Conservation (phyloP, 2,329 filamentous ascomycete species). For the Myotisia sp. region DNA sequence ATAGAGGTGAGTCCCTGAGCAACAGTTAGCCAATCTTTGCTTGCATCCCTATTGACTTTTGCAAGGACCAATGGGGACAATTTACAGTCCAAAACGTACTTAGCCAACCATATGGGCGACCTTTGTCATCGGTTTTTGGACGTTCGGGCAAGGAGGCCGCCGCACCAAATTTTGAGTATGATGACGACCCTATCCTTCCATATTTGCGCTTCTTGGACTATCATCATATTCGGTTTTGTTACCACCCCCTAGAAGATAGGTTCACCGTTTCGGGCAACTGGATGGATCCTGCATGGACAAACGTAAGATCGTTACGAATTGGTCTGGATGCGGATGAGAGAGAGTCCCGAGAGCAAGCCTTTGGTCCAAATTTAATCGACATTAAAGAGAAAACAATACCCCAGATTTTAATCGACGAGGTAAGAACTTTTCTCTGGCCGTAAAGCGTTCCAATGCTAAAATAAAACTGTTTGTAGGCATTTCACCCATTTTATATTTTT, state of each 20-base stretch:
- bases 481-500: slow-evolving; percentile 97
- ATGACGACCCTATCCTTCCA: slow-evolving; percentile 60
- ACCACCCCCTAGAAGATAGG: slow-evolving; percentile 75
- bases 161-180: slow-evolving; percentile 55
- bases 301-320: slow-evolving; percentile 56
- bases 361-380: slow-evolving; percentile 80
- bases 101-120: slow-evolving; percentile 43
- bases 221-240: slow-evolving; percentile 85
- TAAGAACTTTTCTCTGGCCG: slow-evolving; percentile 23
- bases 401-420: slow-evolving; percentile 79
- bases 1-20: slow-evolving; percentile 64
- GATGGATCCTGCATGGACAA: slow-evolving; percentile 85
- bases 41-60: no score
- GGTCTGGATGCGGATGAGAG: slow-evolving; percentile 86
- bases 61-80: slow-evolving; percentile 85
- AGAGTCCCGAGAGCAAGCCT: slow-evolving; percentile 66
- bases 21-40: no score
- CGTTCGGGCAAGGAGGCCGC: slow-evolving; percentile 38
- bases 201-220: slow-evolving; percentile 72
- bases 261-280: slow-evolving; percentile 77
- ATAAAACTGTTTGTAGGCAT: slow-evolving; percentile 44
- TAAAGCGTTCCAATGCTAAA: background rate
- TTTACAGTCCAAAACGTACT: slow-evolving; percentile 62
- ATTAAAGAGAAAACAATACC: slow-evolving; percentile 77
- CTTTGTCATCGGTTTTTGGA: slow-evolving; percentile 47